Evolutionary conservation across 768 basidiomycete genomes (phyloP).

Genomic region (Boletus subparvulus): DNA sequence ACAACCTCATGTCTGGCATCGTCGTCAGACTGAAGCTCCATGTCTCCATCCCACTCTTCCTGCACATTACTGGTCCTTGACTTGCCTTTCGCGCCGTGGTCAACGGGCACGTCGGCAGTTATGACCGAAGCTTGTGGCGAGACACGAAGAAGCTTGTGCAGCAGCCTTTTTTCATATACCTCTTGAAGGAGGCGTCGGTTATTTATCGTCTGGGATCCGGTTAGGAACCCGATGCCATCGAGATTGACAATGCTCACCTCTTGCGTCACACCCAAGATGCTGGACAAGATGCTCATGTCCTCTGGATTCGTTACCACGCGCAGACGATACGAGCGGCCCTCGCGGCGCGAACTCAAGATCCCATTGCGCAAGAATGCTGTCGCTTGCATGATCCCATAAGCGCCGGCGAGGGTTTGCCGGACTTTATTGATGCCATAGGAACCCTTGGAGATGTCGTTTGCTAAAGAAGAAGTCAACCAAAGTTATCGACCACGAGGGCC

Average conservation of each 20-base stretch:
- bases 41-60: slow-evolving; percentile 43
- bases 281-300: slow-evolving; percentile 76
- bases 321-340: slow-evolving; percentile 49
- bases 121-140: slow-evolving; percentile 16
- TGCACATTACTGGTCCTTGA: slow-evolving; percentile 27
- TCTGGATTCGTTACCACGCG: slow-evolving; percentile 47
- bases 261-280: slow-evolving; percentile 78
- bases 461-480: slow-evolving; percentile 41
- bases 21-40: slow-evolving; percentile 29
- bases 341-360: slow-evolving; percentile 55
- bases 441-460: slow-evolving; percentile 90
- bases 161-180: slow-evolving; percentile 54
- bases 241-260: slow-evolving; percentile 52
- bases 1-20: slow-evolving; percentile 4
- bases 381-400: slow-evolving; percentile 72
- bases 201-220: slow-evolving; percentile 58
- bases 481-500: background rate
- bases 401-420: slow-evolving; percentile 80
- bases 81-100: slow-evolving; percentile 9
- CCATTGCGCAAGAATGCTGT: slow-evolving; percentile 66
- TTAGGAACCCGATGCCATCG: slow-evolving; percentile 2
- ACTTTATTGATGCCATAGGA: slow-evolving; percentile 85
- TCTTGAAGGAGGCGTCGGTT: slow-evolving; percentile 70
- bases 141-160: slow-evolving; percentile 62
- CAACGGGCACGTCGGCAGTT: slow-evolving; percentile 20